phyloP scores from a whole-genome alignment of 2,329 filamentous ascomycete genomes.

The Nemania diffusa region DNA sequence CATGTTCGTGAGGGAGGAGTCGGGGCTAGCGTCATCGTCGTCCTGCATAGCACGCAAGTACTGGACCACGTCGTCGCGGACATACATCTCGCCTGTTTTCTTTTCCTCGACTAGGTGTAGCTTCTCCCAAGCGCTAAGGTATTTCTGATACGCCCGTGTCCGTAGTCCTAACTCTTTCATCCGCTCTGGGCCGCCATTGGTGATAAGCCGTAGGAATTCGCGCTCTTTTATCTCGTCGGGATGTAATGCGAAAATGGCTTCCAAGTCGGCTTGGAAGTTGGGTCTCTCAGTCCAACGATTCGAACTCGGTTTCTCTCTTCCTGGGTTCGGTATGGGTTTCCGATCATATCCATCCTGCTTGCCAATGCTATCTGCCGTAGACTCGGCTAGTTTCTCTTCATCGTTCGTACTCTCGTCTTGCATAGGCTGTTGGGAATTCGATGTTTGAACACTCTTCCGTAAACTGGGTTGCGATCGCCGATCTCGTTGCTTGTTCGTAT shows the following conservation, averaged over 20 bases:
- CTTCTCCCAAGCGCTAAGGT: slow-evolving; percentile 55
- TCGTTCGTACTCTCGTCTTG: background rate
- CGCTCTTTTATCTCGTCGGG: slow-evolving; percentile 50
- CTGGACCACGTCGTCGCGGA: slow-evolving; percentile 55
- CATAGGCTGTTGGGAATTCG: slow-evolving; percentile 21
- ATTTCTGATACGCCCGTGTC: slow-evolving; percentile 53
- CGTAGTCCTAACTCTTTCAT: slow-evolving; percentile 54
- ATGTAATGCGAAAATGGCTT: slow-evolving; percentile 44
- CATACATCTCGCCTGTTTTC: slow-evolving; percentile 49
- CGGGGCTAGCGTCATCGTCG: slow-evolving; percentile 30
- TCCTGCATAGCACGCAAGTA: slow-evolving; percentile 44
- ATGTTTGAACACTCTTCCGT: background rate
- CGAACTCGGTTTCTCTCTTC: background rate
- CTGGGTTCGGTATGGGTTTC: background rate
- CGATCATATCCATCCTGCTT: slow-evolving; percentile 1
- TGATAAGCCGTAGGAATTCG: slow-evolving; percentile 52
- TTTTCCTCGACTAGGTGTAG: slow-evolving; percentile 46
- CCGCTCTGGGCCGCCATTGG: slow-evolving; percentile 52
- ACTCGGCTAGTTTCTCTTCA: slow-evolving; percentile 1
- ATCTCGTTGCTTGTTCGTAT: background rate
- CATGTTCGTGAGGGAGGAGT: slow-evolving; percentile 43
- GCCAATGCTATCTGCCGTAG: background rate
- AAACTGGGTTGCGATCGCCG: background rate
- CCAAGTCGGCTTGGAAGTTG: slow-evolving; percentile 40
- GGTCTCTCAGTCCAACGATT: slow-evolving; percentile 22